Evolutionary conservation across 768 basidiomycete genomes (phyloP).

Genomic region (Tylopilus vinaceipallidus): DNA sequence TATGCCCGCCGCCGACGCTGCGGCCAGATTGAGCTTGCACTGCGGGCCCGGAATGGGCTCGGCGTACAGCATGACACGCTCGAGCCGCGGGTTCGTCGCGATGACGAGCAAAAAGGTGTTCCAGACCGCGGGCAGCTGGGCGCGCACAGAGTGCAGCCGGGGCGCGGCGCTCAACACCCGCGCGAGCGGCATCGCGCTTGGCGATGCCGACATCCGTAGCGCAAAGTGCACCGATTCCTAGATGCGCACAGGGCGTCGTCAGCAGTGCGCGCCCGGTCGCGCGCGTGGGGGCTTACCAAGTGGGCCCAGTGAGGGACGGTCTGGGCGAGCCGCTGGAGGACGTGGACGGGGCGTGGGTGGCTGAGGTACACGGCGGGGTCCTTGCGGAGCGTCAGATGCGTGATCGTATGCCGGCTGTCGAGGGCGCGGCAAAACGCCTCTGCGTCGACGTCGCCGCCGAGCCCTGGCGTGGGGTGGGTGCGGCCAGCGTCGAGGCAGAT

Average conservation of each 20-base stretch:
- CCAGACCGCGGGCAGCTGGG: slow-evolving; percentile 59
- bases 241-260: too few relatives aligned
- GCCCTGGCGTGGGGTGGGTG: background rate
- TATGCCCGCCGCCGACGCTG: too few relatives aligned
- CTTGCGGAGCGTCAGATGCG: slow-evolving; percentile 54
- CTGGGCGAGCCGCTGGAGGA: slow-evolving; percentile 46
- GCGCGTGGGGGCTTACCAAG: slow-evolving; percentile 47
- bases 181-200: slow-evolving; percentile 28
- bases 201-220: slow-evolving; percentile 51
- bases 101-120: slow-evolving; percentile 51
- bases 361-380: slow-evolving; percentile 52
- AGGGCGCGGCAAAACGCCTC: slow-evolving; percentile 43
- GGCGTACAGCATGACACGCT: slow-evolving; percentile 41
- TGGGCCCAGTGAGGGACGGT: slow-evolving; percentile 42
- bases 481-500: slow-evolving; percentile 30
- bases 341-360: slow-evolving; percentile 41
- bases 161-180: slow-evolving; percentile 40
- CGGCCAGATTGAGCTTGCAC: too few relatives aligned
- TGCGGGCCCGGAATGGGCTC: slow-evolving; percentile 22
- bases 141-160: slow-evolving; percentile 46
- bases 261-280: too few relatives aligned
- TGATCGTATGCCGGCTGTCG: slow-evolving; percentile 34
- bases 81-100: slow-evolving; percentile 45
- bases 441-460: slow-evolving; percentile 16
- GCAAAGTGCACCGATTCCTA: slow-evolving; percentile 55